Base-by-base conservation (phyloP, 768 basidiomycete genomes). In the Trametes gibbosa region DNA sequence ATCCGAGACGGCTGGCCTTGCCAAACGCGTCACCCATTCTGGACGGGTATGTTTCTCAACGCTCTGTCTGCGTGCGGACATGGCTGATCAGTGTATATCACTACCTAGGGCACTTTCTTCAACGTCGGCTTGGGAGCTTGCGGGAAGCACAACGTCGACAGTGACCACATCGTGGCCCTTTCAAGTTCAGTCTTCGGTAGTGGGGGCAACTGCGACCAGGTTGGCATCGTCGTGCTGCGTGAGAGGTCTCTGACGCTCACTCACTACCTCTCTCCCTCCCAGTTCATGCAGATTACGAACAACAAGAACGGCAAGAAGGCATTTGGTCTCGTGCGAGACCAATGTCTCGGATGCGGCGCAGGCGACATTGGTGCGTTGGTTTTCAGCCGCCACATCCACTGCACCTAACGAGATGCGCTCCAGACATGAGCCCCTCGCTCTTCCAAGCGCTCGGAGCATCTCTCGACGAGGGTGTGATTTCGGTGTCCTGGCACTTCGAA, bases 381-480 rank as follows among this genome's bases (percentile, higher is more conserved):
- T 25, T 25, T 25, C 21, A 34, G 50, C 23, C 14, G 48, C 29
- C 1, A 23, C 49, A 37, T 12, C 19, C 19, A 19, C 23, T 2
- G 2, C 16, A 13, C 21, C 6, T 46, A 23, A 35, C 42, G 19
- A 24, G 13, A 40, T 37, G 14, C n/a, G 16, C 23, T 19, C 9
- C 66, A 90, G 88, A 90, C 68, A 79, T 89, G 83, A 87, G 85
- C 23, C 79, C 80, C 5, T 74, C 76, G 5, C 66, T 86, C 24
- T 90, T 90, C 72, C 4, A 81, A 63, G 60, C 81, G 50, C 66
- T 90, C 32, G 80, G 66, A 13, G 60, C 60, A 9, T 41, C 49
- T 2, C 79, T 86, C 23, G 68, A 62, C 53, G 66, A 72, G 10
- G 87, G 87, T n/a, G 76, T 76, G 27, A 65, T 89, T 24, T 52